phyloP scores from a whole-genome alignment of 108 stramenopile genomes.

The Parietichytrium sp. region DNA sequence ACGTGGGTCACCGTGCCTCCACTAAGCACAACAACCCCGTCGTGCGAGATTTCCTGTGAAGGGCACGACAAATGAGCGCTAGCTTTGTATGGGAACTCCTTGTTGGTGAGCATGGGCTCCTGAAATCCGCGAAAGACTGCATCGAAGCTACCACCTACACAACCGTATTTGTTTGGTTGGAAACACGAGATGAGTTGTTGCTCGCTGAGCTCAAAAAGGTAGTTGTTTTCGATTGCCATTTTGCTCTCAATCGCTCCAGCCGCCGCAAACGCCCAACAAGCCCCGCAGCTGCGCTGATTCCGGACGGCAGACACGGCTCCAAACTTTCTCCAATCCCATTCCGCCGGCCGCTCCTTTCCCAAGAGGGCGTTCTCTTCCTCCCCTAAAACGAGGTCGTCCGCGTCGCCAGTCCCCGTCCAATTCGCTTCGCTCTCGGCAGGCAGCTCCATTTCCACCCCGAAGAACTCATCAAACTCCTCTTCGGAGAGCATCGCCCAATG shows the following conservation, averaged over 20 bases:
- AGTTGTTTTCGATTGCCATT: slow-evolving; percentile 6
- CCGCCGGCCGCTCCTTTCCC: no score
- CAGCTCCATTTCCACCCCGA: no score
- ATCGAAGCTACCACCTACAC: slow-evolving; percentile 15
- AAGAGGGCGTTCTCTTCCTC: no score
- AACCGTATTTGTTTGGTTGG: not conserved
- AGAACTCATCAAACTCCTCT: no score
- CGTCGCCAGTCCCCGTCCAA: no score
- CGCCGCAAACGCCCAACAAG: slow-evolving; percentile 11
- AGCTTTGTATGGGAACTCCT: not conserved
- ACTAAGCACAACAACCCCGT: not conserved
- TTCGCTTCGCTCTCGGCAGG: no score
- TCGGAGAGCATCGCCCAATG: no score
- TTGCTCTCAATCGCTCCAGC: slow-evolving; percentile 2
- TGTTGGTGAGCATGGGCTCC: not conserved
- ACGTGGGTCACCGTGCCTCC: not conserved
- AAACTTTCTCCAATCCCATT: not conserved
- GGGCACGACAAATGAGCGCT: not conserved
- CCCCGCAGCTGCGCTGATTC: not conserved
- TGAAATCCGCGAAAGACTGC: not conserved
- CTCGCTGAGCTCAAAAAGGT: slow-evolving; percentile 5
- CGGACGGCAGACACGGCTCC: not conserved
- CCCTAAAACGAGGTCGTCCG: no score
- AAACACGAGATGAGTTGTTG: not conserved
- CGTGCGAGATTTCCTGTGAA: not conserved